These are phyloP conservation scores for Arachis hypogaea DNA, from an alignment of 306 rosid genomes.

Conservation along the genomic window DNA sequence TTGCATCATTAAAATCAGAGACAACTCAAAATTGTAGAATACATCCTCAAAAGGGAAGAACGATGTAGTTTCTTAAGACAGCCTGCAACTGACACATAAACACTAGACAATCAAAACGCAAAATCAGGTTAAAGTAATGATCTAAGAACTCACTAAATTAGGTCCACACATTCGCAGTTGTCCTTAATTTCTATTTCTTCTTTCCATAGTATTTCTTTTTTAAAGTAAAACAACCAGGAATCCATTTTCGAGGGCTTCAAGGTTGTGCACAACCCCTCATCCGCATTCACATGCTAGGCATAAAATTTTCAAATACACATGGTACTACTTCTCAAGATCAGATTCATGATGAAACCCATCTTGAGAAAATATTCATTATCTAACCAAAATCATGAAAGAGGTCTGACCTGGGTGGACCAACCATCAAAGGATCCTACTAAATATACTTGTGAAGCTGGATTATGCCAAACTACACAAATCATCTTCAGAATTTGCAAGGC, in stretches of 20 bases:
- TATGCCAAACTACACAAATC: constrained; percentile 76
- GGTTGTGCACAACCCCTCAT: neutral
- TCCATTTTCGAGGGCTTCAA: neutral
- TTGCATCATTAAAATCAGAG: constrained; percentile 4
- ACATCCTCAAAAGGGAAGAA: neutral
- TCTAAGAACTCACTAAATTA: neutral
- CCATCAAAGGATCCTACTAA: constrained; percentile 92
- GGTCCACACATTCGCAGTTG: too few species aligned
- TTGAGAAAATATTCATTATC: neutral
- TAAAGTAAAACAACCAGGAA: too few species aligned
- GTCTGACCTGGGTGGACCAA: constrained; percentile 78
- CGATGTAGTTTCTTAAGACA: constrained; percentile 9
- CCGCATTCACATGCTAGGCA: constrained; percentile 4
- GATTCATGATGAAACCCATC: constrained; percentile 1
- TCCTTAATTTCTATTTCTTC: too few species aligned
- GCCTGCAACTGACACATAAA: constrained; percentile 16
- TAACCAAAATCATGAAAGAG: neutral
- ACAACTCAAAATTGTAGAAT: constrained; percentile 10
- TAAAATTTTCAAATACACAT: neutral
- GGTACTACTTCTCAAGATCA: constrained; percentile 5
- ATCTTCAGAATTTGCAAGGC: constrained; percentile 60
- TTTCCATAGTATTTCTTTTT: too few species aligned
- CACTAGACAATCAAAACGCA: neutral
- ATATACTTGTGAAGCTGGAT: constrained; percentile 79
- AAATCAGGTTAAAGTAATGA: neutral